These are phyloP conservation scores for Monosporascus sp. DNA, from an alignment of 2,329 filamentous ascomycete species.

Conservation along the genomic window DNA sequence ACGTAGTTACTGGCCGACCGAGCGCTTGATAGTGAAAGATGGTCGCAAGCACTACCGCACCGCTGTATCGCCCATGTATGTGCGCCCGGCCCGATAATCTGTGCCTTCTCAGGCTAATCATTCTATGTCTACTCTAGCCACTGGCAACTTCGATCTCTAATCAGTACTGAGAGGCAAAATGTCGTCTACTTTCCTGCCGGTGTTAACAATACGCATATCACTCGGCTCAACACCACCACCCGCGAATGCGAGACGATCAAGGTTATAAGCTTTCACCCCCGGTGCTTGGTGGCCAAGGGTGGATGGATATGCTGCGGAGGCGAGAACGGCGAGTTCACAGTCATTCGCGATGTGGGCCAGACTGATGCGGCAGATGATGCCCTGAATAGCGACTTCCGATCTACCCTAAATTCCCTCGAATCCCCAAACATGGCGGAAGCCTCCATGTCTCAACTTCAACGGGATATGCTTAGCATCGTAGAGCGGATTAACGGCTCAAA, in stretches of 20 bases:
- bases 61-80: constrained; percentile 57
- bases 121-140: constrained; percentile 46
- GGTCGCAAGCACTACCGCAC: constrained; percentile 64
- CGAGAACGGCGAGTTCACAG: constrained; percentile 79
- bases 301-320: constrained; percentile 91
- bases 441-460: constrained; percentile 22
- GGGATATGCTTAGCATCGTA: constrained; percentile 26
- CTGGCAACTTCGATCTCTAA: constrained; percentile 84
- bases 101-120: constrained; percentile 3
- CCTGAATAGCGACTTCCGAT: constrained; percentile 16
- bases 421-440: constrained; percentile 28
- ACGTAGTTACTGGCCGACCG: constrained; percentile 57
- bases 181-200: constrained; percentile 81
- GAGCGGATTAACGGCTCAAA: constrained; percentile 30
- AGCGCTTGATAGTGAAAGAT: constrained; percentile 54
- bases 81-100: not conserved
- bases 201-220: constrained; percentile 57
- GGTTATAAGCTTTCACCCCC: constrained; percentile 65
- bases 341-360: constrained; percentile 51
- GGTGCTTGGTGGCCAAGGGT: constrained; percentile 79
- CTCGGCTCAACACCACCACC: constrained; percentile 62
- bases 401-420: constrained; percentile 16
- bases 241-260: constrained; percentile 70
- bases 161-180: constrained; percentile 72
- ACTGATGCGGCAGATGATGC: constrained; percentile 28